Conservation (phyloP, 192 early-diverging fungal species). For the Backusella australiensis region DNA sequence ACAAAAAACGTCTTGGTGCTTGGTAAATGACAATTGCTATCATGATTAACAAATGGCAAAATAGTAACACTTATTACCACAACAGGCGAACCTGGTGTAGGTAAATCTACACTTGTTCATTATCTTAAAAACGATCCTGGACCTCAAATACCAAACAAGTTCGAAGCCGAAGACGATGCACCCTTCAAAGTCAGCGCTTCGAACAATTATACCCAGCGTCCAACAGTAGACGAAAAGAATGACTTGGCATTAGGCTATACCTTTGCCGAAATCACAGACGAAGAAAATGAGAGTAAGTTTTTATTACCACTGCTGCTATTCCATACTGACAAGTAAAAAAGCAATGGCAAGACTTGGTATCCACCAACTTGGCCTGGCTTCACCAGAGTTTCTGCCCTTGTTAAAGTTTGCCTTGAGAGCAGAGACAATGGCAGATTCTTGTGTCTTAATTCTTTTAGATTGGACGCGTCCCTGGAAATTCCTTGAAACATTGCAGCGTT, state of each 20-base stretch:
- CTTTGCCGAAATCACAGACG: slow-evolving; percentile 84
- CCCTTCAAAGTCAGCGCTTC: slow-evolving; percentile 45
- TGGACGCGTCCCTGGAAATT: slow-evolving; percentile 91
- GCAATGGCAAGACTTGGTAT: slow-evolving; percentile 71
- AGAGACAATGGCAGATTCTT: slow-evolving; percentile 57
- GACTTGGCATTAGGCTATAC: slow-evolving; percentile 84
- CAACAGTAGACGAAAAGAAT: slow-evolving; percentile 48
- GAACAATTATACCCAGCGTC: slow-evolving; percentile 36
- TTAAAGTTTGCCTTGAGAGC: slow-evolving; percentile 71
- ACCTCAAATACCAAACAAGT: slow-evolving; percentile 27
- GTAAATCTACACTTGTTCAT: slow-evolving; percentile 81
- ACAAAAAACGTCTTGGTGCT: slow-evolving; percentile 81
- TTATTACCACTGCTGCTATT: neutral
- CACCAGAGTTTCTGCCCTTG: slow-evolving; percentile 64
- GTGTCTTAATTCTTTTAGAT: slow-evolving; percentile 82
- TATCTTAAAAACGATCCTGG: slow-evolving; percentile 52
- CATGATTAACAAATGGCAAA: too few relatives aligned
- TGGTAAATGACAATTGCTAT: slow-evolving; percentile 41
- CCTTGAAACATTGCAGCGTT: slow-evolving; percentile 74
- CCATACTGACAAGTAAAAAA: neutral
- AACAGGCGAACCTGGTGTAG: slow-evolving; percentile 71
- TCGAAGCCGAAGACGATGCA: slow-evolving; percentile 36
- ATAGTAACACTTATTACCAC: neutral
- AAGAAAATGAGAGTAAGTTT: slow-evolving; percentile 73
- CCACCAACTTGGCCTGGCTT: slow-evolving; percentile 75